Base-by-base conservation (phyloP, 1,284 basidiomycete genomes). In the Trametes sp. region DNA sequence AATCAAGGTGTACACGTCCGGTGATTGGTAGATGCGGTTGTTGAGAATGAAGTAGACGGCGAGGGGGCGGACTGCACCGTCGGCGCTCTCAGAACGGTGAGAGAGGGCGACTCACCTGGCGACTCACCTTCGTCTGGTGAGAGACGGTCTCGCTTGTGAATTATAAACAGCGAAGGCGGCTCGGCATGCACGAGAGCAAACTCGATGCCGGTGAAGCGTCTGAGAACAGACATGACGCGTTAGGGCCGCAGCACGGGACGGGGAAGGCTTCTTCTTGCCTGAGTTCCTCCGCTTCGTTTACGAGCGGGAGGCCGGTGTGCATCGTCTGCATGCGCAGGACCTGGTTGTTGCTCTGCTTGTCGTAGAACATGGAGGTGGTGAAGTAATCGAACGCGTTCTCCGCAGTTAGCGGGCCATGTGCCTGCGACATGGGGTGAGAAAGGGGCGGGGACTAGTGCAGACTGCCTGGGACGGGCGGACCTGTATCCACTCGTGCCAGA, bases 341-440 rank as follows among this genome's bases (percentile, higher is more conserved):
- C 72, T 94, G 91, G 74, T 95, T 95, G 75, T 91, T 95, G 75
- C 92, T 94, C 76, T 92, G 88, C 74, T 93, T 92, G 78, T 95
- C 93, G 75, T 93, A 95, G 79, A 94, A 94, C 87, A 93, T 93
- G 19, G 92, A 94, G 1, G 86, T 85, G 19, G 89, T 81, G 73
- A 95, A 95, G 78, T 95, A 95, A 59, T 94, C 92, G 67, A 95
- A 88, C 45, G 92, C 92, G 72, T 92, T 93, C 64, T 89, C 85
- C 14, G 82, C 75, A 4, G 88, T 89, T 67, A 94, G 81, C 10
- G 89, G 89, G 16, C 92, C 92, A 69, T 92, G 86, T 24, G 88
- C 91, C 86, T 90, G 75, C 48, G 57, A 56, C 62, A 54, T 63
- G 45, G 59, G 60, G 60, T 54, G 65, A 68, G 65, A 68, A 54